Conservation (phyloP, 2,329 filamentous ascomycete species). For the Cryphonectria parasitica region DNA sequence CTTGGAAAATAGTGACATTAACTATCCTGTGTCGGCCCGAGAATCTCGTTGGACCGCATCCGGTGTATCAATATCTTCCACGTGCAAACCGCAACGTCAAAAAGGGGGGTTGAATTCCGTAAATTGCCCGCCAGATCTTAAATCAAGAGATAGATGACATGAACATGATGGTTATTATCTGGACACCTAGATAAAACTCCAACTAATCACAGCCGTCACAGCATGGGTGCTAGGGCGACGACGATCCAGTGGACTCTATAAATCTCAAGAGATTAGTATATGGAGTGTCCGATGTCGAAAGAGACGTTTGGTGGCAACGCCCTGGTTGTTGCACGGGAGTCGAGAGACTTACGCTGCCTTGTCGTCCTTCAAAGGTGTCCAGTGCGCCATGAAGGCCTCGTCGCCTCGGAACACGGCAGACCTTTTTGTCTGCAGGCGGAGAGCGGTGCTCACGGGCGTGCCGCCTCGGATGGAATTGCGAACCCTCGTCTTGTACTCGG, state of each 20-base stretch:
- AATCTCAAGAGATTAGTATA: not conserved
- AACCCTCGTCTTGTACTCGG: conserved; percentile 34
- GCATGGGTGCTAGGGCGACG: conserved; percentile 21
- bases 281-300: not conserved
- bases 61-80: not conserved
- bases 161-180: not conserved
- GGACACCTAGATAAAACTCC: not conserved
- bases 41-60: not conserved
- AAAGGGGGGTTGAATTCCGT: not conserved
- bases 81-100: not conserved
- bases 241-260: conserved; percentile 18
- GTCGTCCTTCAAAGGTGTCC: conserved; percentile 35
- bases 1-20: not conserved
- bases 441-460: conserved; percentile 37
- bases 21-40: not conserved
- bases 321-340: not conserved
- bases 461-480: conserved; percentile 34
- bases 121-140: not conserved
- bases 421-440: conserved; percentile 36
- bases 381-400: conserved; percentile 33
- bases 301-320: not conserved
- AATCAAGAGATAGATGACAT: not conserved
- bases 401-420: conserved; percentile 36
- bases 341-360: conserved; percentile 18
- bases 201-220: not conserved